Conservation (phyloP, 306 rosid species). For the Castanea sativa region DNA sequence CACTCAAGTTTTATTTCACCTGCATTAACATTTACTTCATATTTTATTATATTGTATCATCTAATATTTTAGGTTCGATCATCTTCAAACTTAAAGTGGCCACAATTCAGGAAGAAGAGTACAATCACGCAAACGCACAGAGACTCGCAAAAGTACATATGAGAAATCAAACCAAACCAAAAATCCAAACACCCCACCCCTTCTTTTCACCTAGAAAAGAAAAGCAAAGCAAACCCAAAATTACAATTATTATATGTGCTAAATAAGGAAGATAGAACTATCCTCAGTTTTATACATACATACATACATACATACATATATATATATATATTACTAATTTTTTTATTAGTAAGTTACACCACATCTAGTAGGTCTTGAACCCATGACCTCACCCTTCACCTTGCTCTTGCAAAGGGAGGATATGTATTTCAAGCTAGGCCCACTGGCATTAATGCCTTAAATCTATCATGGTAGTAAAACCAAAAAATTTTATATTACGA, state of each 20-base stretch:
- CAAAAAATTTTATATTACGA: not conserved
- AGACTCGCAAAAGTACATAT: not conserved
- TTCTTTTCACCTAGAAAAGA: not conserved
- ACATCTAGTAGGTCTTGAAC: too few relatives aligned
- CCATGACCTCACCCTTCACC: too few relatives aligned
- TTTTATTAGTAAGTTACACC: too few relatives aligned
- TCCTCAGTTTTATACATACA: too few relatives aligned
- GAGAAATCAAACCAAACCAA: not conserved
- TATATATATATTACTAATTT: fast-evolving
- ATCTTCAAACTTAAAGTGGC: not conserved
- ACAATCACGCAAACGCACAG: not conserved
- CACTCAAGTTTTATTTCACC: not conserved
- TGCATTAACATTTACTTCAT: not conserved
- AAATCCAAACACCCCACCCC: not conserved
- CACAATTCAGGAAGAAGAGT: not conserved
- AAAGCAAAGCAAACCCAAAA: not conserved
- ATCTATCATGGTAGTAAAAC: constrained; percentile 2
- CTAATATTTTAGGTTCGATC: not conserved
- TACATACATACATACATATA: too few relatives aligned
- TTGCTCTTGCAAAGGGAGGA: too few relatives aligned
- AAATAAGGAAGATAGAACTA: not conserved
- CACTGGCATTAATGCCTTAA: not conserved
- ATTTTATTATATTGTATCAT: not conserved
- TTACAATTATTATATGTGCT: not conserved
- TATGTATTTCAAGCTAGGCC: too few relatives aligned